phyloP scores from a whole-genome alignment of 1,284 basidiomycete genomes.

The Pascua guehoae region DNA sequence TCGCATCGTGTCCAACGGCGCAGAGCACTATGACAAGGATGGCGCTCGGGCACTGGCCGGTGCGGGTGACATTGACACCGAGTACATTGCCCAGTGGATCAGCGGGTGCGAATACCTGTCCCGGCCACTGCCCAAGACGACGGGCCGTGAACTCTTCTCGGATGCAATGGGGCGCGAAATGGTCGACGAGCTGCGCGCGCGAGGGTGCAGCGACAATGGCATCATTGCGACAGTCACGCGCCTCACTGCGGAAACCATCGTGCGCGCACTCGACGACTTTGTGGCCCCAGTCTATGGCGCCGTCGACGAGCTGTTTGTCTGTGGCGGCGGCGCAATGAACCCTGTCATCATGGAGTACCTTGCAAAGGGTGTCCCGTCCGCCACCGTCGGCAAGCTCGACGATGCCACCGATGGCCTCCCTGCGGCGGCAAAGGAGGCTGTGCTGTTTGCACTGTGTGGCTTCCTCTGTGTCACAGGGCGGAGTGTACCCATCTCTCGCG shows the following conservation, averaged over 20 bases:
- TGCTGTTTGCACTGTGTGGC: conserved; percentile 22
- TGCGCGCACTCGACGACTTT: conserved; percentile 9
- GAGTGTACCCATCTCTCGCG: conserved; percentile 8
- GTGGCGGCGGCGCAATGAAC: conserved; percentile 26
- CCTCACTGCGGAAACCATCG: conserved; percentile 21
- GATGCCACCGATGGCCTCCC: conserved; percentile 8
- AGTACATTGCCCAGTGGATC: background rate
- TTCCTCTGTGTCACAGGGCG: conserved; percentile 17
- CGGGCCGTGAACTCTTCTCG: conserved; percentile 20
- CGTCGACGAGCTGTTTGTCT: conserved; percentile 20
- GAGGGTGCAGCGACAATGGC: conserved; percentile 15
- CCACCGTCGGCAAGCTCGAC: conserved; percentile 22
- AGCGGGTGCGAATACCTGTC: background rate
- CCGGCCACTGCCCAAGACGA: conserved; percentile 8
- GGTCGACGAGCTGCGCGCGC: conserved; percentile 5
- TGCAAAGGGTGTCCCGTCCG: conserved; percentile 13
- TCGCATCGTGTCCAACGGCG: conserved; percentile 17
- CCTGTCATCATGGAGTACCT: conserved; percentile 19
- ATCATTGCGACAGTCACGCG: conserved; percentile 24
- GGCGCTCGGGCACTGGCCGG: conserved; percentile 1
- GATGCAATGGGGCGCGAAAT: conserved; percentile 17
- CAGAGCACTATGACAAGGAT: conserved; percentile 21
- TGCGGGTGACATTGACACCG: background rate
- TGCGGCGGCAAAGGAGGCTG: conserved; percentile 24
- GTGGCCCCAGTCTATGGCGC: background rate